phyloP scores from a whole-genome alignment of 2,329 filamentous ascomycete genomes.

The Ophiostoma himal-ulmi region DNA sequence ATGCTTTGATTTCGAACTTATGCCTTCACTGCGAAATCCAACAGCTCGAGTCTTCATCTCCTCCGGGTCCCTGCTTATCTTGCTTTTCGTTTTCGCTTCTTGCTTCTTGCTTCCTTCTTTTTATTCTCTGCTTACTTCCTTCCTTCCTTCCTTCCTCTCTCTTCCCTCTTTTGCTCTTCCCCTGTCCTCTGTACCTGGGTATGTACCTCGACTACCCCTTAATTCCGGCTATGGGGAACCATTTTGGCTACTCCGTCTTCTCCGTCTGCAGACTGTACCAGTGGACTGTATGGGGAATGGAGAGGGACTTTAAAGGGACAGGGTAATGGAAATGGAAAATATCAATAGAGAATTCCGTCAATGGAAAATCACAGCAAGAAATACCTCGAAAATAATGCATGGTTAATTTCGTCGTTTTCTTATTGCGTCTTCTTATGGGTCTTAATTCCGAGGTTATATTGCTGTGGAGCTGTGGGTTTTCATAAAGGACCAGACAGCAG shows the following conservation, averaged over 20 bases:
- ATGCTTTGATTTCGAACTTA: no score
- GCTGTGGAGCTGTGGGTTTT: not conserved
- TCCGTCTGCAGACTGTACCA: not conserved
- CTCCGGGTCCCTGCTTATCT: not conserved
- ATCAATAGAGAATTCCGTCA: not conserved
- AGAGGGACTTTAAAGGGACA: no score
- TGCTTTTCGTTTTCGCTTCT: not conserved
- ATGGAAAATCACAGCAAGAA: not conserved
- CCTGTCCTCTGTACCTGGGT: not conserved
- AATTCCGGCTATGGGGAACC: constrained; percentile 9
- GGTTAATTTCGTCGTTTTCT: not conserved
- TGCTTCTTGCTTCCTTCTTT: not conserved
- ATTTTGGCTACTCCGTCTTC: constrained; percentile 6
- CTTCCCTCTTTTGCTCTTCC: not conserved
- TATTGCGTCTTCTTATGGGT: constrained; percentile 8
- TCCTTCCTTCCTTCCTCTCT: not conserved
- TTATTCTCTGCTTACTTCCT: not conserved
- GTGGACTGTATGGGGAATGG: not conserved
- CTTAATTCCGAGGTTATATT: constrained; percentile 11
- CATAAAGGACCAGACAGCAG: no score
- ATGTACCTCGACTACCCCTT: not conserved
- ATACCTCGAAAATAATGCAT: not conserved
- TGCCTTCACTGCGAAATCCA: no score
- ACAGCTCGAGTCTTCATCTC: not conserved
- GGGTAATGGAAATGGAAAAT: not conserved